phyloP scores from a whole-genome alignment of 352 stramenopile species.

The Saprolegnia parasitica region DNA sequence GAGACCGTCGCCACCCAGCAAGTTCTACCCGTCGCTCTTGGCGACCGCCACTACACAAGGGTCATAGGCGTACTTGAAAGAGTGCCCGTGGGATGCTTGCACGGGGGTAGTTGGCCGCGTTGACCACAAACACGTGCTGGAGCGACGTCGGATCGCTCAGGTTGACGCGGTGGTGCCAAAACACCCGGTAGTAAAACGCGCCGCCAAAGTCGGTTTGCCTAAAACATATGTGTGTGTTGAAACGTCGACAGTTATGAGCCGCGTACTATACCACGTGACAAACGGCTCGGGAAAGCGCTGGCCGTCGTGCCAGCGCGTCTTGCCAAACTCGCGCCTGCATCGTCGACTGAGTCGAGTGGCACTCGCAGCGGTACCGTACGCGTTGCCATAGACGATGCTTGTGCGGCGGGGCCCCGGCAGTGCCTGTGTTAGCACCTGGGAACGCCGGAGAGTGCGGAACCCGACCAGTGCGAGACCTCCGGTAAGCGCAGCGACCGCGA shows the following conservation, averaged over 20 bases:
- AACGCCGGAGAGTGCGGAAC: too few relatives aligned
- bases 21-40: conserved; percentile 10
- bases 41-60: not conserved
- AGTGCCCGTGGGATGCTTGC: not conserved
- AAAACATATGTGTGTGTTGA: not conserved
- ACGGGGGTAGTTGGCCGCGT: conserved; percentile 21
- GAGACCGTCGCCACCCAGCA: conserved; percentile 23
- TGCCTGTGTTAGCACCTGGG: too few relatives aligned
- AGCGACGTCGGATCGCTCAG: conserved; percentile 14
- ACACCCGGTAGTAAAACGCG: conserved; percentile 14
- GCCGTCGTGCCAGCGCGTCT: not conserved
- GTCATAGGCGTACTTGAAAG: not conserved
- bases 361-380: not conserved
- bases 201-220: conserved; percentile 20
- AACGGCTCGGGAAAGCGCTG: not conserved
- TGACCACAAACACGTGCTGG: conserved; percentile 11
- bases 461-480: too few relatives aligned
- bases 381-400: conserved; percentile 4
- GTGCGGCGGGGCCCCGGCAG: not conserved
- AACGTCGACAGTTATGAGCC: not conserved
- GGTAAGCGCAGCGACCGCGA: too few relatives aligned
- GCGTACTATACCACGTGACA: not conserved
- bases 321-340: conserved; percentile 13
- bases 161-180: conserved; percentile 15
- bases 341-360: not conserved